Evolutionary conservation across 2,329 filamentous ascomycete genomes (phyloP), one percentile per base, ranked within the genome.

Genomic region (Clonostachys rosea): DNA sequence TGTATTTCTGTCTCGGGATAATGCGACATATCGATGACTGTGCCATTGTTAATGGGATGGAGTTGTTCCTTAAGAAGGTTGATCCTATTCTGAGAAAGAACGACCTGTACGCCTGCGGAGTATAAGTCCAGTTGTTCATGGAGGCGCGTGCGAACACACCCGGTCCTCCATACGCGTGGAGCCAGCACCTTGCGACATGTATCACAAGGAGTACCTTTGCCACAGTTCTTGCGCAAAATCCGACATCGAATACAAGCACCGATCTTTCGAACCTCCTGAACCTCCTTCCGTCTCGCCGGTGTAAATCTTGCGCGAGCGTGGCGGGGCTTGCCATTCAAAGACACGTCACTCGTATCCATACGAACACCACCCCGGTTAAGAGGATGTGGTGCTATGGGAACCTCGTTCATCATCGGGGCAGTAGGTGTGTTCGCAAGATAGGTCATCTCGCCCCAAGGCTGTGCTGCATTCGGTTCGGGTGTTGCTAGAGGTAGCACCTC

Each of bases 201-300:
- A 46, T 79, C 75, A 53, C 83, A 86, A 0, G 82, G 81, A 7
- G 73, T 78, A 34, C 79, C 82, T 49, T 74, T 76, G n/a, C 80
- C 82, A 56, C 83, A 86, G 2, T 79, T 83, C 64, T 86, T 86
- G 48, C 82, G 75, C 35, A 86, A 63, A 51, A 86, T 84, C 36
- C 81, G 74, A 56, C 83, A 86, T 41, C 83, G 71, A 45, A 85
- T 83, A 54, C 83, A 86, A 12, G 83, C 82, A 6, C 83, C 83
- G 35, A 82, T 75, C 54, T 82, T 81, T 20, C 83, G 76, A 18
- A 86, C 79, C 51, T 81, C 78, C 53, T 84, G 80, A 3, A 86
- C 82, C 56, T 86, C 79, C 57, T 79, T 83, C 18, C 83, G 71
- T n/a, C 83, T 71, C 2, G 67, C 67, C 6, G 78, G 69, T 17